A percentile compares a stretch with the other conserved stretches of the same genome.
phyloP scores from a whole-genome alignment of 2,329 filamentous ascomycete genomes.

The Monosporascus sp. region DNA sequence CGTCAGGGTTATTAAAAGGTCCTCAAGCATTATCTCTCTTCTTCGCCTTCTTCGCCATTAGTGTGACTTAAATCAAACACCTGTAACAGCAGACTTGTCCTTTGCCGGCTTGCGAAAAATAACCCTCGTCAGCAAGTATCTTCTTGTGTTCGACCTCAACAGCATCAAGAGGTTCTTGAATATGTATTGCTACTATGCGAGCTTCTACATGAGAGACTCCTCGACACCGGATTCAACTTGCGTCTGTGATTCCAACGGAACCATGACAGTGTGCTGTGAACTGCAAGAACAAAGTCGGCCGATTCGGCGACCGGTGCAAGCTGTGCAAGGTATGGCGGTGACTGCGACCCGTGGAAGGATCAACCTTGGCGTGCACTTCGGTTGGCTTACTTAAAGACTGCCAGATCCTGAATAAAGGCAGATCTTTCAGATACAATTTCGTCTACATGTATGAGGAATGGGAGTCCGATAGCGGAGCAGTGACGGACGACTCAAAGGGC shows the following conservation, averaged over 20 bases:
- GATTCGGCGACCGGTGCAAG: slow-evolving; percentile 24
- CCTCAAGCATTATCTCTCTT: too few species aligned
- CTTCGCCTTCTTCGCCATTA: too few species aligned
- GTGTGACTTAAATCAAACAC: too few species aligned
- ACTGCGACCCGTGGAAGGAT: not conserved
- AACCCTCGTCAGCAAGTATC: too few species aligned
- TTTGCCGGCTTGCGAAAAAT: too few species aligned
- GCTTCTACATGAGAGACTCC: slow-evolving; percentile 21
- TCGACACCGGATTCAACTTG: not conserved
- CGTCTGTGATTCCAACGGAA: not conserved
- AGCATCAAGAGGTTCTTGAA: slow-evolving; percentile 1
- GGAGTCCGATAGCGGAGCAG: slow-evolving; percentile 7
- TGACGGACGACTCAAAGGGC: not conserved
- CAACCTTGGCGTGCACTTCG: too few species aligned
- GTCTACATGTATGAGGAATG: slow-evolving; percentile 7
- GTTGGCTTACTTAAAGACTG: not conserved
- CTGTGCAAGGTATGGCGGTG: slow-evolving; percentile 19
- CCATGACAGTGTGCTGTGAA: slow-evolving; percentile 16
- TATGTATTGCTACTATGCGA: slow-evolving; percentile 25
- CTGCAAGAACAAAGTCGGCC: slow-evolving; percentile 24
- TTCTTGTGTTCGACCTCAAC: too few species aligned
- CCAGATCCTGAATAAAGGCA: slow-evolving; percentile 23
- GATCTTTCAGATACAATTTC: slow-evolving; percentile 11
- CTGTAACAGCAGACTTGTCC: too few species aligned
- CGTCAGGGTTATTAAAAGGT: not conserved